These are phyloP conservation scores for Xylaria venustula DNA, from an alignment of 495 filamentous ascomycete genomes.

Conservation along the genomic window DNA sequence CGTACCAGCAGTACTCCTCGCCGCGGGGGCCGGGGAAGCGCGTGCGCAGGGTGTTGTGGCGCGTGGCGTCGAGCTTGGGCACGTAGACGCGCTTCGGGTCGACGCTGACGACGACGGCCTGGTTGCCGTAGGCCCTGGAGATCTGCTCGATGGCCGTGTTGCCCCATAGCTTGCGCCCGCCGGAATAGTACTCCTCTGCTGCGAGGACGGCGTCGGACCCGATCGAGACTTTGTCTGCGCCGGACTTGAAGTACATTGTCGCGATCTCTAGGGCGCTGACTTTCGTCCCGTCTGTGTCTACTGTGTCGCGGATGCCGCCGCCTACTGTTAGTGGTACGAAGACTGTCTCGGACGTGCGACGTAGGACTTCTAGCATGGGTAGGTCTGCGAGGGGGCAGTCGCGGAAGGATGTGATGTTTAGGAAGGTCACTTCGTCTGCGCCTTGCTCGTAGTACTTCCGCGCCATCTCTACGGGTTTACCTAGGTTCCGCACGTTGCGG, in stretches of 20 bases:
- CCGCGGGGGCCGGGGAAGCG: constrained; percentile 66
- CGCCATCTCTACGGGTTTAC: constrained; percentile 95
- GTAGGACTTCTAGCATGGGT: constrained; percentile 93
- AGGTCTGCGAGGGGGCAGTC: constrained; percentile 88
- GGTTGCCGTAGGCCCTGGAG: constrained; percentile 88
- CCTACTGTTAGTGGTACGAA: constrained; percentile 98
- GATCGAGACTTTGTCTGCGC: constrained; percentile 98
- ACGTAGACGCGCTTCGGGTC: constrained; percentile 93
- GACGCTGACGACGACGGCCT: constrained; percentile 94
- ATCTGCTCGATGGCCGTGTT: constrained; percentile 93
- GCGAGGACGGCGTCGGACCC: constrained; percentile 91
- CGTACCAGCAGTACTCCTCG: constrained; percentile 91
- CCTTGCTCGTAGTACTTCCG: constrained; percentile 93
- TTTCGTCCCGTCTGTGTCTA: constrained; percentile 84
- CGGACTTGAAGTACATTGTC: constrained; percentile 95
- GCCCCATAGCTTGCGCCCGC: constrained; percentile 65
- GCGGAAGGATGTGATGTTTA: constrained; percentile 97
- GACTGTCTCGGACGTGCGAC: constrained; percentile 81
- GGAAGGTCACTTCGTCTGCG: constrained; percentile 92
- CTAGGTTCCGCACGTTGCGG: constrained; percentile 83
- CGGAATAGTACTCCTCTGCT: constrained; percentile 81
- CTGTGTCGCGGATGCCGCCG: constrained; percentile 87
- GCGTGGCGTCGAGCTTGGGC: constrained; percentile 64
- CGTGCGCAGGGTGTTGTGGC: constrained; percentile 76
- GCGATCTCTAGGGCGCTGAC: constrained; percentile 88